These are phyloP conservation scores for Aureobasidium musti DNA, from an alignment of 2,329 filamentous ascomycete species.

Conservation along the genomic window DNA sequence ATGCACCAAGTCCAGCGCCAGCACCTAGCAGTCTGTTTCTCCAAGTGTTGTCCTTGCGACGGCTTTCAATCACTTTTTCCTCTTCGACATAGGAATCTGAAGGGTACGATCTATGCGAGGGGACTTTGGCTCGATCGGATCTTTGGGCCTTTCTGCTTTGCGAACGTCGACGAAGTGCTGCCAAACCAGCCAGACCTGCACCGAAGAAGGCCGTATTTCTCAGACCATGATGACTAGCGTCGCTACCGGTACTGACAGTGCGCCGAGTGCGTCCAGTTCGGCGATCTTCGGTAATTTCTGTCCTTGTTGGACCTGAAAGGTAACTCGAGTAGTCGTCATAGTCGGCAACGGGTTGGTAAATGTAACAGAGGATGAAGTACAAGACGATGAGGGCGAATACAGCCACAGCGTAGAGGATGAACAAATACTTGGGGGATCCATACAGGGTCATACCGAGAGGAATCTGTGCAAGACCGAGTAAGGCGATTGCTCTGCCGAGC, in stretches of 20 bases:
- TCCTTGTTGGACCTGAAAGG: slow-evolving; percentile 29
- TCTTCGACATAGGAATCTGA: slow-evolving; percentile 37
- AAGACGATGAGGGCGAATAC: slow-evolving; percentile 39
- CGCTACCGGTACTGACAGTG: slow-evolving; percentile 17
- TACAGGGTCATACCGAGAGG: slow-evolving; percentile 89
- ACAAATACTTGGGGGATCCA: slow-evolving; percentile 80
- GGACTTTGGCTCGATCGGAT: slow-evolving; percentile 43
- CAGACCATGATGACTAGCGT: slow-evolving; percentile 27
- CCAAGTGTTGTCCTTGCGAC: slow-evolving; percentile 46
- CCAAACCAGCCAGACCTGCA: slow-evolving; percentile 58
- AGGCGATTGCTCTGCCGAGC: slow-evolving; percentile 73
- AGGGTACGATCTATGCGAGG: slow-evolving; percentile 19
- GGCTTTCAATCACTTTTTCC: slow-evolving; percentile 42
- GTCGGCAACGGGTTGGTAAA: slow-evolving; percentile 44
- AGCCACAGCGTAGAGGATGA: slow-evolving; percentile 82
- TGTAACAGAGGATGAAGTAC: slow-evolving; percentile 30
- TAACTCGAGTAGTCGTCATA: slow-evolving; percentile 33
- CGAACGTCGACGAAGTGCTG: slow-evolving; percentile 46
- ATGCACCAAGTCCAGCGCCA: slow-evolving; percentile 48
- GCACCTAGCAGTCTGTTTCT: slow-evolving; percentile 50
- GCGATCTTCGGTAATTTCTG: slow-evolving; percentile 32
- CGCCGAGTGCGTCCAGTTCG: slow-evolving; percentile 28
- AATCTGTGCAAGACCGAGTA: slow-evolving; percentile 84
- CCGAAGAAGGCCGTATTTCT: slow-evolving; percentile 40
- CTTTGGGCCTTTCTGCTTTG: slow-evolving; percentile 35